phyloP scores from a whole-genome alignment of 2,329 filamentous ascomycete genomes.

The Exophiala bonariae region DNA sequence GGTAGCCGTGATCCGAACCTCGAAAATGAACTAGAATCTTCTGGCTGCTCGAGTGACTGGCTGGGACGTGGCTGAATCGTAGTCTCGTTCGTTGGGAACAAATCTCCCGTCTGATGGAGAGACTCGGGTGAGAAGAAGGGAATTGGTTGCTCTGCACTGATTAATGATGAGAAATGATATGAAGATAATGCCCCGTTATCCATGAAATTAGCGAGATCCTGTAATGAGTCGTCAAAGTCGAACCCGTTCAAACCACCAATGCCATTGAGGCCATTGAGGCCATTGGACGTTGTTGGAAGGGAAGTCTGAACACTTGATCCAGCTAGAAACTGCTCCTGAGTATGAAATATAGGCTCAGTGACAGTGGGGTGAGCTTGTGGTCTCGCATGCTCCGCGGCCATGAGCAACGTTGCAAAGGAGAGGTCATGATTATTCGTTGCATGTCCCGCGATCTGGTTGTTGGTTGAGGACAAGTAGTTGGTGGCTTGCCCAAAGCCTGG shows the following conservation, averaged over 20 bases:
- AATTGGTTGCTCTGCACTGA: conserved; percentile 42
- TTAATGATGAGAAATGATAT: conserved; percentile 40
- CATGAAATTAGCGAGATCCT: conserved; percentile 39
- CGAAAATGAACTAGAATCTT: conserved; percentile 33
- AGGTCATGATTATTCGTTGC: conserved; percentile 29
- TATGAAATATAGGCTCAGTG: conserved; percentile 9
- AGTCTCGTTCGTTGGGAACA: conserved; percentile 10
- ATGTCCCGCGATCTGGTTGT: conserved; percentile 5
- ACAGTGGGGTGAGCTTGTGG: conserved; percentile 29
- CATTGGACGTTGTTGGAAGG: conserved; percentile 33
- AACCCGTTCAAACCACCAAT: conserved; percentile 32
- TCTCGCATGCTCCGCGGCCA: conserved; percentile 43
- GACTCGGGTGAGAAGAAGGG: conserved; percentile 44
- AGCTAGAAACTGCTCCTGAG: conserved; percentile 29
- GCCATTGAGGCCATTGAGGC: conserved; percentile 37
- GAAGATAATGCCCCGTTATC: conserved; percentile 39
- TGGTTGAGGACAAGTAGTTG: conserved; percentile 12
- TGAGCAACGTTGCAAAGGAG: conserved; percentile 40
- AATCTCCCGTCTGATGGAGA: conserved; percentile 33
- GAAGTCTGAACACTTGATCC: conserved; percentile 40
- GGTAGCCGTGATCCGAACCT: conserved; percentile 41
- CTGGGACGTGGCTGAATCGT: not conserved
- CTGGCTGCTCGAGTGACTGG: conserved; percentile 33
- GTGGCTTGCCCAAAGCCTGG: conserved; percentile 10
- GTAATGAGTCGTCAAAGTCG: conserved; percentile 35